phyloP scores from a whole-genome alignment of 2,329 filamentous ascomycete genomes.

The Amauroascus niger region DNA sequence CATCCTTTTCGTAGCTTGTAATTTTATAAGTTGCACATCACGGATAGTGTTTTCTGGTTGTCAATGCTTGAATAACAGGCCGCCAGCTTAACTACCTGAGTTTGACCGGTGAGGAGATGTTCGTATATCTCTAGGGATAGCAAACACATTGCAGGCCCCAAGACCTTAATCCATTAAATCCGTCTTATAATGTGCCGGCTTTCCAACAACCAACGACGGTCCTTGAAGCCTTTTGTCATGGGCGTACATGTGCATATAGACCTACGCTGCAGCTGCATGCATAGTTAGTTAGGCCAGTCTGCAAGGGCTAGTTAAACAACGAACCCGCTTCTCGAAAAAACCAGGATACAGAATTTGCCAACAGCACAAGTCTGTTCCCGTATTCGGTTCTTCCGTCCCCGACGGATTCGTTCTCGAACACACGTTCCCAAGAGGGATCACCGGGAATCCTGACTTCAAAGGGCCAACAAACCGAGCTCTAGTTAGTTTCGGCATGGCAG shows the following conservation, averaged over 20 bases:
- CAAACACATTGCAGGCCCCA: neutral
- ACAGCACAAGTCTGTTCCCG: neutral
- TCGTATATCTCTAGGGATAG: no score
- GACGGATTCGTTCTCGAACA: conserved; percentile 6
- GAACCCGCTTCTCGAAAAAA: neutral
- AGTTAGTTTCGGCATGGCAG: neutral
- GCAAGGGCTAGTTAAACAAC: neutral
- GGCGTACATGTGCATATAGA: neutral
- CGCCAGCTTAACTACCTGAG: no score
- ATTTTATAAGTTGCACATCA: no score
- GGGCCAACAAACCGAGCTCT: no score
- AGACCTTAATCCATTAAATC: neutral
- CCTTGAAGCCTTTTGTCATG: neutral
- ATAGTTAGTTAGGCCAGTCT: neutral
- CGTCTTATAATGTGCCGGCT: neutral
- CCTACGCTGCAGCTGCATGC: neutral
- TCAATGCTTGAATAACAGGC: no score
- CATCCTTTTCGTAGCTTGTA: no score
- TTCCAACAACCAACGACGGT: neutral
- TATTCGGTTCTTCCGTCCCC: conserved; percentile 2
- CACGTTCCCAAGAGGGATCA: neutral
- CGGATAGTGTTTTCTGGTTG: no score
- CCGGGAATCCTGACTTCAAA: no score
- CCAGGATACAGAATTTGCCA: conserved; percentile 3
- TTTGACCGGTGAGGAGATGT: no score